A percentile compares a stretch with the other conserved stretches of the same genome.
phyloP scores from a whole-genome alignment of 257 asterid genomes.

The Solanum lignicaule region DNA sequence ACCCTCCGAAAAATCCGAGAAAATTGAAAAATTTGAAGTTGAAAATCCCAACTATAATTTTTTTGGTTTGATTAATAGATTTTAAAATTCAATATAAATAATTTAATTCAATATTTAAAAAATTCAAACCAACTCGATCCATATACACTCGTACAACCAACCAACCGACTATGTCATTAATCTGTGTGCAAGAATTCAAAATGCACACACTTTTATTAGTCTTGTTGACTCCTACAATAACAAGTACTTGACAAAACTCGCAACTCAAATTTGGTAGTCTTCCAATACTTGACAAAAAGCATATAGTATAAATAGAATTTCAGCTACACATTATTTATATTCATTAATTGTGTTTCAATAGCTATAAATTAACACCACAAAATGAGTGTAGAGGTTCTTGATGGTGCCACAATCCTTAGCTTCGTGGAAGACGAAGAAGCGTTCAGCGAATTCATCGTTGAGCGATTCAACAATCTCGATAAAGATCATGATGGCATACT shows the following conservation, averaged over 20 bases:
- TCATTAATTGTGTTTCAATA: background rate
- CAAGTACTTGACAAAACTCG: background rate
- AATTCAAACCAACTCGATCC: background rate
- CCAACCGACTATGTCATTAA: background rate
- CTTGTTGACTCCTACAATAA: background rate
- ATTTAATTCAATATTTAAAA: background rate
- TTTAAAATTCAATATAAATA: background rate
- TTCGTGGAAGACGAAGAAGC: background rate
- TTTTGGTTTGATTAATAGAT: background rate
- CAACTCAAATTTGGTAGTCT: background rate
- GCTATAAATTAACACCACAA: background rate
- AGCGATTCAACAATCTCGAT: background rate
- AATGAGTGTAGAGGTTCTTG: background rate
- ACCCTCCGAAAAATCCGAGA: background rate
- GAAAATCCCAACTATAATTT: background rate
- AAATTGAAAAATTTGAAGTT: too few species aligned
- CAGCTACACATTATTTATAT: background rate
- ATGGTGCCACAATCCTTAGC: background rate
- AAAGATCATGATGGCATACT: background rate
- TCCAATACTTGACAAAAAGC: background rate
- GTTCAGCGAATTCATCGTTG: background rate
- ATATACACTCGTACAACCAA: accelerated
- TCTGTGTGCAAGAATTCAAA: background rate
- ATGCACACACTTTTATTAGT: background rate
- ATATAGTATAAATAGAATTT: background rate